Percentiles rank a stretch among this genome's conserved stretches.
phyloP scores from a whole-genome alignment of 306 rosid species.

The Quillaja saponaria region DNA sequence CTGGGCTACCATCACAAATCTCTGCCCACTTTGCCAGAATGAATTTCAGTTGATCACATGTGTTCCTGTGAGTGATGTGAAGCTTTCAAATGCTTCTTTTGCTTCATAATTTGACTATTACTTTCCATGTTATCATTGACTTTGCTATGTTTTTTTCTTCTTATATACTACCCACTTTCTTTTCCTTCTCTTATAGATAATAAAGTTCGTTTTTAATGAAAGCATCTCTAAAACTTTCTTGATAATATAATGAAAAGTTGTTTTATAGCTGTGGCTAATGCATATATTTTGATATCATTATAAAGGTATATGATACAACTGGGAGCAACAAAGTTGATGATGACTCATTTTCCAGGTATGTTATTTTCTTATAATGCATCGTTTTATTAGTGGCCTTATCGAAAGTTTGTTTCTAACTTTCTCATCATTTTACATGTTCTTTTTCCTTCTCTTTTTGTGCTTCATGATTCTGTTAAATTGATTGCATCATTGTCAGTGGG shows the following conservation, averaged over 20 bases:
- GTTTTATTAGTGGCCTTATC: too few species aligned
- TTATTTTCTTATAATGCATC: too few species aligned
- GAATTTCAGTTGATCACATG: conserved; percentile 96
- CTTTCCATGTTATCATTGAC: conserved; percentile 34
- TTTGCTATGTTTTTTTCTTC: conserved; percentile 29
- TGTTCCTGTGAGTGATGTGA: conserved; percentile 87
- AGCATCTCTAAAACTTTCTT: conserved; percentile 20
- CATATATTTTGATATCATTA: conserved; percentile 33
- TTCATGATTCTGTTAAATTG: too few species aligned
- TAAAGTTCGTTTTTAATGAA: conserved; percentile 16
- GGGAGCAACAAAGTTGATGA: conserved; percentile 88
- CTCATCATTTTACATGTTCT: too few species aligned
- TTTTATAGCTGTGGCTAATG: conserved; percentile 34
- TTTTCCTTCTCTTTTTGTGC: too few species aligned
- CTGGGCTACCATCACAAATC: conserved; percentile 97
- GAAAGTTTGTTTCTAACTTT: too few species aligned
- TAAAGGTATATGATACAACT: conserved; percentile 90
- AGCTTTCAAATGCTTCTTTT: conserved; percentile 37
- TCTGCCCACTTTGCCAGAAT: conserved; percentile 98
- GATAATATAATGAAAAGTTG: conserved; percentile 29
- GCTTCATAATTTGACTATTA: conserved; percentile 30
- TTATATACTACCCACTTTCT: conserved; percentile 24
- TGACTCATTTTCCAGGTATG: conserved; percentile 60
- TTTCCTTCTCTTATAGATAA: conserved; percentile 15
- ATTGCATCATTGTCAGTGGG: too few species aligned